These are phyloP conservation scores for Astrephomene gubernaculifera DNA, from an alignment of 139 green algal species.

Conservation along the genomic window DNA sequence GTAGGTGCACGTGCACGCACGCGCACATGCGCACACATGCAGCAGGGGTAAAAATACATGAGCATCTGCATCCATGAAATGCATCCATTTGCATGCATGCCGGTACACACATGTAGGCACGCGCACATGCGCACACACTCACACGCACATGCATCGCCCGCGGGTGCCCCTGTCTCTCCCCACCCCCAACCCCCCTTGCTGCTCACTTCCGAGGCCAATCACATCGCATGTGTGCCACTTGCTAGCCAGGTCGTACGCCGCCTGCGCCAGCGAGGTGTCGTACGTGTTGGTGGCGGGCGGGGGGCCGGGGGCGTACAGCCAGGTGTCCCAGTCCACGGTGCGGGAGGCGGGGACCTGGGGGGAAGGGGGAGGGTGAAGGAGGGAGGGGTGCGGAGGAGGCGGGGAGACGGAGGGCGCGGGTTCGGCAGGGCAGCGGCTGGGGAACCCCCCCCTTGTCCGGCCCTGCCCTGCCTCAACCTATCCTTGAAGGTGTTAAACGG, in stretches of 20 bases:
- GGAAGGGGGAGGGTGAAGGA: conserved; percentile 7
- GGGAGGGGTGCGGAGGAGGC: background rate
- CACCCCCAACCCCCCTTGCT: background rate
- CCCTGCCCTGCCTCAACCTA: background rate
- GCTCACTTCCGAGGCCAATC: conserved; percentile 69
- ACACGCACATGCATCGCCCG: no score
- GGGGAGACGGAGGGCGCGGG: background rate
- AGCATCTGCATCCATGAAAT: no score
- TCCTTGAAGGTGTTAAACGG: background rate
- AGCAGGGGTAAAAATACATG: no score
- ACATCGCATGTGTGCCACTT: conserved; percentile 79
- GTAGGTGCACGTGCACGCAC: no score
- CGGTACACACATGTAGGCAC: no score
- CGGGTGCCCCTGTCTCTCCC: background rate
- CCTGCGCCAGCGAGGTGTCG: conserved; percentile 70
- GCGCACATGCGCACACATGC: no score
- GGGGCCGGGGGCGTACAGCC: conserved; percentile 82
- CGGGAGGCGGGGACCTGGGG: conserved; percentile 40
- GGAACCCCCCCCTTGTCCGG: background rate
- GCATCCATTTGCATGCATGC: no score
- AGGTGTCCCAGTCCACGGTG: conserved; percentile 84
- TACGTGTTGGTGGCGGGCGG: conserved; percentile 83
- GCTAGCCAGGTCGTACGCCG: conserved; percentile 74
- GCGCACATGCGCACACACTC: no score
- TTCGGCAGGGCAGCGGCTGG: background rate